Base-by-base conservation (phyloP, 305 asterid species). In the Fraxinus floribunda region DNA sequence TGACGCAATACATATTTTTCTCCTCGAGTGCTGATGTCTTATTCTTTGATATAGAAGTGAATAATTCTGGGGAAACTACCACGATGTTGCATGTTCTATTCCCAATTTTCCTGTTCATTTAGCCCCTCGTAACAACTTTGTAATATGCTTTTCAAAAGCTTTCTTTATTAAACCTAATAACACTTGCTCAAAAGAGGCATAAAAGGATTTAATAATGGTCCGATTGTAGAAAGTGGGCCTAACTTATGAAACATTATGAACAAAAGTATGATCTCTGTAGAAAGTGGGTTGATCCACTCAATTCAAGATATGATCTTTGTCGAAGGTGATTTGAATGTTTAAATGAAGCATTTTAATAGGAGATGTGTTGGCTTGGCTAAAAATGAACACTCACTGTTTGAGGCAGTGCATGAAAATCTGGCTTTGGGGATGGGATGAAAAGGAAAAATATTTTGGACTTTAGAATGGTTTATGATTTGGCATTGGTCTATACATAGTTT, bases 1-100 rank as follows among this genome's bases (percentile, higher is more conserved):
- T 76, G 44, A 39, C 34, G 75, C 68, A 52, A 35, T 57, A 84
- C 52, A 34, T 80, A n/a, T 38, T 83, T 36, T 22, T 79, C 20
- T 74, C 46, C 62, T 78, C 30, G 55, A 72, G 76, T 74, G 70
- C 81, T 77, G 70, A 77, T 81, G 46, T 38, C 76, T 52, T 79
- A 41, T 78, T 46, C 72, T 36, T 76, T 22, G 10, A 64, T 68
- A 26, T 13, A 29, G 22, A 68, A 68, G 75, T 29, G 75, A 13
- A 29, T 68, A 68, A 68, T 68, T 68, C 41, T 64, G 26, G 44
- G 64, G 49, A 29, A 76, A 62, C 39, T 9, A 64, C 22, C 20
- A 49, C 18, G 71, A 32, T 55, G 55, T 77, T 22, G 79, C 80
- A 39, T 39, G 77, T 79, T 76, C 52, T 10, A 68, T 64, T 73